Percentiles rank a stretch among this genome's conserved stretches.
These are phyloP conservation scores for Podila horticola DNA, from an alignment of 192 early-diverging fungal species.

Conservation along the genomic window DNA sequence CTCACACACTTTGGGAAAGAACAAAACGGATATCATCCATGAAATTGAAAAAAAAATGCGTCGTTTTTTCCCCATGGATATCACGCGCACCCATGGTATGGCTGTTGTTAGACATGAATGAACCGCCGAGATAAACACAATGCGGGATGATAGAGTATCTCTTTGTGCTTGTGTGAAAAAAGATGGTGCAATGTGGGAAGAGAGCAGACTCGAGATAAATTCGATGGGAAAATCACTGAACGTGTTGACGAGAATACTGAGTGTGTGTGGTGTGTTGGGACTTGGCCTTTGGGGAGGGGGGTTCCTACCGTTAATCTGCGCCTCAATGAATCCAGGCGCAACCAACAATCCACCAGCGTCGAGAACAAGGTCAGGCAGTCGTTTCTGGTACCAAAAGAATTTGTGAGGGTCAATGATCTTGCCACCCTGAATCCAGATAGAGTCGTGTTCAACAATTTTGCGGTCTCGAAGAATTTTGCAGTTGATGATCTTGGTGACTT, in stretches of 20 bases:
- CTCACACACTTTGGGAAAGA: no score
- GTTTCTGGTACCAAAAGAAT: slow-evolving; percentile 74
- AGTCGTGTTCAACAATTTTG: slow-evolving; percentile 71
- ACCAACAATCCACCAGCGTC: slow-evolving; percentile 78
- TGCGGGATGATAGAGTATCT: no score
- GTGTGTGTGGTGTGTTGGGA: background rate
- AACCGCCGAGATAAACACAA: no score
- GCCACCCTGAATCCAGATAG: slow-evolving; percentile 78
- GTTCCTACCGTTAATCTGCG: slow-evolving; percentile 76
- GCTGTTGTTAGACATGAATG: background rate
- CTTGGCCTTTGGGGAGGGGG: no score
- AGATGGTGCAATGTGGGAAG: background rate
- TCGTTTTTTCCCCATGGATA: no score
- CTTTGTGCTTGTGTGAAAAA: background rate
- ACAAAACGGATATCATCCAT: no score
- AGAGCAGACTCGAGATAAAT: background rate
- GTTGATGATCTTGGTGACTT: slow-evolving; percentile 74
- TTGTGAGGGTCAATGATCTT: slow-evolving; percentile 80
- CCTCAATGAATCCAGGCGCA: slow-evolving; percentile 82
- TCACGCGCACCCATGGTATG: background rate
- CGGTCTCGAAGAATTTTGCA: slow-evolving; percentile 77
- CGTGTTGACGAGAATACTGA: background rate
- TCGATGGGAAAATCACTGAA: background rate
- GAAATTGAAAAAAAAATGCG: no score
- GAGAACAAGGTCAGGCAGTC: slow-evolving; percentile 73